phyloP scores from a whole-genome alignment of 2,329 filamentous ascomycete genomes.

The Cryphonectria japonica region DNA sequence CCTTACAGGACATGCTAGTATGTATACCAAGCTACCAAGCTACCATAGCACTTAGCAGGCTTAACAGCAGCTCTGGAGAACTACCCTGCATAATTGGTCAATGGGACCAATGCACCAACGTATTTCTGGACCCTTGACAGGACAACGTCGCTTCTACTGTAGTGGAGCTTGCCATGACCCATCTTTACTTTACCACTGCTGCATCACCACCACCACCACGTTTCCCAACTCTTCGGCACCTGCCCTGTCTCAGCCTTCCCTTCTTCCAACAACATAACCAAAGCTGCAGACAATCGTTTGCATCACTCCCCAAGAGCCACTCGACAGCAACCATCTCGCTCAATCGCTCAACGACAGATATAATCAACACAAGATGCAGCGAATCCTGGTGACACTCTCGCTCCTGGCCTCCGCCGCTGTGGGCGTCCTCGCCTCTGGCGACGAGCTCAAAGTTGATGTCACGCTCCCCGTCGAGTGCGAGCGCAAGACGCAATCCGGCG shows the following conservation, averaged over 20 bases:
- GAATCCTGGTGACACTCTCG: slow-evolving; percentile 51
- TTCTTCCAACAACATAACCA: background rate
- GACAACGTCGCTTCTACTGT: slow-evolving; percentile 9
- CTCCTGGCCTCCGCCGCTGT: slow-evolving; percentile 56
- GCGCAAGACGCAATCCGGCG: slow-evolving; percentile 75
- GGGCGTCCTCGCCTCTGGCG: slow-evolving; percentile 55
- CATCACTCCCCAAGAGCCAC: background rate
- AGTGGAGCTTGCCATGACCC: background rate
- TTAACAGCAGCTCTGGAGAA: background rate
- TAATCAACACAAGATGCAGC: slow-evolving; percentile 51
- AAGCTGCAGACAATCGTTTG: background rate
- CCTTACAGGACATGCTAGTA: background rate
- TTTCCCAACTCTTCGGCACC: background rate
- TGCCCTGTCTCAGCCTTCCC: background rate
- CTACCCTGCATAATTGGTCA: background rate
- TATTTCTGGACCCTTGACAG: slow-evolving; percentile 4
- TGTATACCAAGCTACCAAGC: background rate
- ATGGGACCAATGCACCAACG: background rate
- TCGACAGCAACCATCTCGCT: background rate
- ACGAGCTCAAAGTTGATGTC: slow-evolving; percentile 77
- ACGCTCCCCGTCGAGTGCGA: slow-evolving; percentile 76
- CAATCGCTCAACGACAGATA: background rate
- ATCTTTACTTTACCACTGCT: background rate
- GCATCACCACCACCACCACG: background rate
- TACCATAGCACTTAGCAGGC: background rate